Conservation (phyloP, 345 rosid species). For the Boechera retrofracta region DNA sequence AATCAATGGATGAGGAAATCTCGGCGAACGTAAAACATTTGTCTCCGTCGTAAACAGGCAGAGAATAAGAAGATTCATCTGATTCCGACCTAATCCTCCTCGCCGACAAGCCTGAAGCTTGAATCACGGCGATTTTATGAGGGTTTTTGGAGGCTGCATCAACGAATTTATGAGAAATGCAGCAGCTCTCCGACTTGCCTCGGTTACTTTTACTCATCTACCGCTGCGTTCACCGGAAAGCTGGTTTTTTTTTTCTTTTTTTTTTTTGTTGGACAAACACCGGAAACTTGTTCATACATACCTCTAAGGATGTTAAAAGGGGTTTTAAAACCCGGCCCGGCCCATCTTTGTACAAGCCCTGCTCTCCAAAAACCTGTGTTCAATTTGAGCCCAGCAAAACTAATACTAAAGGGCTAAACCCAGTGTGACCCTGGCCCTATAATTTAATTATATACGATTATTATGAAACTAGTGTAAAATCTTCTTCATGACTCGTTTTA, state of each 20-base stretch:
- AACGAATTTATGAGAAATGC: slow-evolving; percentile 69
- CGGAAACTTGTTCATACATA: too few species aligned
- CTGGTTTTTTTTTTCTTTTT: background rate
- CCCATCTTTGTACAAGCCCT: too few species aligned
- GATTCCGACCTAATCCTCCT: slow-evolving; percentile 32
- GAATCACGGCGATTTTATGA: slow-evolving; percentile 62
- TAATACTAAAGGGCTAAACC: too few species aligned
- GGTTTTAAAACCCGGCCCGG: too few species aligned
- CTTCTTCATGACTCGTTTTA: too few species aligned
- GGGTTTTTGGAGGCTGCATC: slow-evolving; percentile 58
- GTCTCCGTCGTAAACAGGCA: slow-evolving; percentile 69
- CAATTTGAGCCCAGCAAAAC: too few species aligned
- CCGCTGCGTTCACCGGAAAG: background rate
- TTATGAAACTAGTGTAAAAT: too few species aligned
- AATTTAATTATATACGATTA: too few species aligned
- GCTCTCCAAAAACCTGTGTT: too few species aligned
- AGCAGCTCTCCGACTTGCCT: slow-evolving; percentile 48
- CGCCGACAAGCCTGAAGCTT: slow-evolving; percentile 44
- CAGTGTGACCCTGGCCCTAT: too few species aligned
- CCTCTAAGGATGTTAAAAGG: too few species aligned
- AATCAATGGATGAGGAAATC: slow-evolving; percentile 57
- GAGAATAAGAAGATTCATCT: slow-evolving; percentile 29
- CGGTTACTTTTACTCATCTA: slow-evolving; percentile 12
- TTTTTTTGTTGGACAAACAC: background rate
- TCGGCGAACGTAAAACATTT: slow-evolving; percentile 62